A percentile compares a stretch with the other conserved stretches of the same genome.
Conservation (phyloP, 192 early-diverging fungal species). For the Podila clonocystis region DNA sequence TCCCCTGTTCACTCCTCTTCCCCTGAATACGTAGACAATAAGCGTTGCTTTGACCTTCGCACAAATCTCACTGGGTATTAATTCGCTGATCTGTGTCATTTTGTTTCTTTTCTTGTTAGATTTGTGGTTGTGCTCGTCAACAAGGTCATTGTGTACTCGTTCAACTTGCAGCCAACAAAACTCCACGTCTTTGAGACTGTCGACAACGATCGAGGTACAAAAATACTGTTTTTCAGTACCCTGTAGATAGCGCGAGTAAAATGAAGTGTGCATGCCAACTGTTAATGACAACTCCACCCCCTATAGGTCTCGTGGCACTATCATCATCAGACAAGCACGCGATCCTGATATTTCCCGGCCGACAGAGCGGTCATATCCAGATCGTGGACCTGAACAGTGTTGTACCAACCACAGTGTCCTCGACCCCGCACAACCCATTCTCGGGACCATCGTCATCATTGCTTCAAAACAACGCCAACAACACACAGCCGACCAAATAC, state of each 20-base stretch:
- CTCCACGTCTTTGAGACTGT: slow-evolving; percentile 86
- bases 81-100: no score
- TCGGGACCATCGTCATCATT: slow-evolving; percentile 25
- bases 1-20: background rate
- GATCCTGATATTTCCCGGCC: slow-evolving; percentile 86
- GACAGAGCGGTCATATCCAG: slow-evolving; percentile 86
- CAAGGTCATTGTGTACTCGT: slow-evolving; percentile 85
- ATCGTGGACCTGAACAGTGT: slow-evolving; percentile 79
- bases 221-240: background rate
- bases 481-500: slow-evolving; percentile 30
- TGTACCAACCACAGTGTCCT: slow-evolving; percentile 52
- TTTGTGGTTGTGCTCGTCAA: slow-evolving; percentile 80
- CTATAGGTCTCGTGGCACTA: slow-evolving; percentile 69
- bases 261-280: no score
- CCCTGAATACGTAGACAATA: slow-evolving; percentile 4
- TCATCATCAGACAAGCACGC: slow-evolving; percentile 72
- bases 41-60: no score
- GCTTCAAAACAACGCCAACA: slow-evolving; percentile 32
- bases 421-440: slow-evolving; percentile 44
- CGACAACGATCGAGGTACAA: slow-evolving; percentile 75
- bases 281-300: background rate
- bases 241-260: background rate
- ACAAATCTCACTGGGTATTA: no score
- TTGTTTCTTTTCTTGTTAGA: slow-evolving; percentile 45
- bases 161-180: slow-evolving; percentile 73